Evolutionary conservation across 2,329 filamentous ascomycete species (phyloP).

Genomic region (Emericellopsis cladophorae): DNA sequence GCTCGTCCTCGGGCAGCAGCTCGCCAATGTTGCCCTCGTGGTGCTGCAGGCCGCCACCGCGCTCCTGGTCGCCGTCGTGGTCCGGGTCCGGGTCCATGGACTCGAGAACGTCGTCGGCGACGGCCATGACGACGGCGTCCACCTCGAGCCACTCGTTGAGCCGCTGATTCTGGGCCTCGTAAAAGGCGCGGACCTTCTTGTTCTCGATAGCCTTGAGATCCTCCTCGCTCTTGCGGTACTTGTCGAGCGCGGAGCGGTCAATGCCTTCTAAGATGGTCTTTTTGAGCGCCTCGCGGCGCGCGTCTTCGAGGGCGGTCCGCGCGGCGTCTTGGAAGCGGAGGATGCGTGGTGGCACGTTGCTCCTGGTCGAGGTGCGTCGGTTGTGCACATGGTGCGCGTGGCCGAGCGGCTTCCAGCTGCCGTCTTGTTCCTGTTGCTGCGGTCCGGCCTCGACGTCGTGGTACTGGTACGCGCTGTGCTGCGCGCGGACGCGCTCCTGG

Average conservation of each 20-base stretch:
- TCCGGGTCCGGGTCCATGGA: conserved; percentile 20
- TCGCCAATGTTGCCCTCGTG: conserved; percentile 16
- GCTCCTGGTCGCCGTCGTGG: conserved; percentile 17
- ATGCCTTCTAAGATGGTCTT: conserved; percentile 15
- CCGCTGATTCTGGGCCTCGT: conserved; percentile 15
- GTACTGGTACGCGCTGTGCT: neutral
- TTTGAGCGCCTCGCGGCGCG: conserved; percentile 16
- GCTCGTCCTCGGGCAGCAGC: conserved; percentile 17
- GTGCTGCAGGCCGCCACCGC: conserved; percentile 14
- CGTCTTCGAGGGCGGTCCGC: conserved; percentile 14
- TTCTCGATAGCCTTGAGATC: conserved; percentile 15
- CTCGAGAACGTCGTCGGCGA: conserved; percentile 19
- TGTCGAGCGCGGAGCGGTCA: conserved; percentile 13
- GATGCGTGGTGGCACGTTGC: conserved; percentile 4
- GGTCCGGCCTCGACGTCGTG: neutral
- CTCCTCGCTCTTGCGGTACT: conserved; percentile 14
- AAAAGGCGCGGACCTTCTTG: conserved; percentile 14
- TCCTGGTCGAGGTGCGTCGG: neutral
- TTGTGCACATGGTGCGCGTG: neutral
- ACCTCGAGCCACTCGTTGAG: conserved; percentile 21
- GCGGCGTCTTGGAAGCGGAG: conserved; percentile 18
- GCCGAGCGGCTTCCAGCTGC: neutral
- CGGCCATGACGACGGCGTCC: conserved; percentile 18
- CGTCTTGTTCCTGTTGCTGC: neutral
- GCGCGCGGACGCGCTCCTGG: too few species aligned